Conservation (phyloP, 2,329 filamentous ascomycete species). For the Botryosphaeria agaves region DNA sequence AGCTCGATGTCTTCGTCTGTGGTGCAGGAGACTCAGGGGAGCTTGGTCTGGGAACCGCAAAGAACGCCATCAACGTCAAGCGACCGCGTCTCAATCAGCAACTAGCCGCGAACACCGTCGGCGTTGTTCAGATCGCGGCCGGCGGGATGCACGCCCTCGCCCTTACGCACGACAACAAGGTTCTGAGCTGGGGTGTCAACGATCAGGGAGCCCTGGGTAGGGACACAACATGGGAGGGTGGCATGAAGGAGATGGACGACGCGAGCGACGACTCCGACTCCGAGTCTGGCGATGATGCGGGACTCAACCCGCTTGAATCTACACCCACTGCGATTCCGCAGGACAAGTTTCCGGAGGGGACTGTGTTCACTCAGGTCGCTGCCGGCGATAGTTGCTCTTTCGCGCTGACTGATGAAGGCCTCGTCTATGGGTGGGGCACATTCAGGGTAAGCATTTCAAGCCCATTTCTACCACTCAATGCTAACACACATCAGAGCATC, state of each 20-base stretch:
- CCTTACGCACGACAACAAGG: slow-evolving; percentile 63
- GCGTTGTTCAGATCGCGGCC: slow-evolving; percentile 58
- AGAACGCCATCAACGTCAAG: slow-evolving; percentile 53
- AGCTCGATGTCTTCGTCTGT: slow-evolving; percentile 62
- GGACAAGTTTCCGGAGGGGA: slow-evolving; percentile 41
- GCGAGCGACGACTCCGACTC: slow-evolving; percentile 31
- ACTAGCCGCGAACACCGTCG: slow-evolving; percentile 37
- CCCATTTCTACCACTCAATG: background rate
- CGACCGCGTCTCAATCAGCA: slow-evolving; percentile 52
- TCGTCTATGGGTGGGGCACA: slow-evolving; percentile 71
- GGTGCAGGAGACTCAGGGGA: slow-evolving; percentile 69
- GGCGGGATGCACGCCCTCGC: slow-evolving; percentile 72
- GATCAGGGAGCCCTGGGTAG: slow-evolving; percentile 68
- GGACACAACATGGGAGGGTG: slow-evolving; percentile 52
- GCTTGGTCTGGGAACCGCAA: slow-evolving; percentile 55
- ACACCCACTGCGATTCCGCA: slow-evolving; percentile 42
- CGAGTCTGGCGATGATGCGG: slow-evolving; percentile 34
- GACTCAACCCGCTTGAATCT: slow-evolving; percentile 55
- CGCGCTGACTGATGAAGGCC: slow-evolving; percentile 55
- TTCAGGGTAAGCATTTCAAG: slow-evolving; percentile 57
- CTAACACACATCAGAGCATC: slow-evolving; percentile 30
- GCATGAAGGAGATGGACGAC: slow-evolving; percentile 33
- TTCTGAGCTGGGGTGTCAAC: slow-evolving; percentile 77
- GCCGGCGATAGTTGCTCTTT: slow-evolving; percentile 63
- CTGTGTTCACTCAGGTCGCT: slow-evolving; percentile 47